These are phyloP conservation scores for Quambalaria eucalypti DNA, from an alignment of 1,284 basidiomycete species.

Conservation along the genomic window DNA sequence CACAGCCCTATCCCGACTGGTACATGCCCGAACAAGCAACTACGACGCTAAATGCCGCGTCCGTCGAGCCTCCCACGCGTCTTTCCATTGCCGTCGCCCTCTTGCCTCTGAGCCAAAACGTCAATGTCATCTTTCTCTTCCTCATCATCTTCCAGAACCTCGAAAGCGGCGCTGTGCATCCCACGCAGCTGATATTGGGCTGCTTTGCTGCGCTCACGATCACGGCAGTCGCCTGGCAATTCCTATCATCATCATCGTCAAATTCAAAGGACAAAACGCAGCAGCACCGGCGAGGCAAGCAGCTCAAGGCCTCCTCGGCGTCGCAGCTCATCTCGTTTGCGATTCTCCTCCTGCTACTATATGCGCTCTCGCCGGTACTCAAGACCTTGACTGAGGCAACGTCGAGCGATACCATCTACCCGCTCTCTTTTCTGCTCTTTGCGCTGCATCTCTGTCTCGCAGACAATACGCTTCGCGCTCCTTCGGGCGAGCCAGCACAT, in stretches of 20 bases:
- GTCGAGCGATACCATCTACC: constrained; percentile 94
- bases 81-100: not conserved
- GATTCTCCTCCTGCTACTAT: constrained; percentile 74
- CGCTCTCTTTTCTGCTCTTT: constrained; percentile 64
- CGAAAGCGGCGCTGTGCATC: not conserved
- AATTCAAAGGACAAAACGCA: not conserved
- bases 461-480: constrained; percentile 53
- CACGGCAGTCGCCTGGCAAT: not conserved
- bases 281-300: not conserved
- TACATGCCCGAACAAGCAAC: too few relatives aligned
- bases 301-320: not conserved
- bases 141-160: not conserved
- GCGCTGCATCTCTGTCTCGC: constrained; percentile 59
- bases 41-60: too few relatives aligned
- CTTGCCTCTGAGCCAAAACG: not conserved
- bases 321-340: not conserved
- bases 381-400: constrained; percentile 86
- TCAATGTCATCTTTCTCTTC: constrained; percentile 1
- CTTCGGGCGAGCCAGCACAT: constrained; percentile 15
- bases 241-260: too few relatives aligned
- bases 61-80: not conserved
- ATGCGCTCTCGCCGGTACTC: constrained; percentile 81
- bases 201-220: not conserved
- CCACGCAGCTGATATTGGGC: not conserved
- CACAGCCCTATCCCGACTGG: too few relatives aligned